A percentile compares a stretch with the other conserved stretches of the same genome.
Evolutionary conservation across 1,284 basidiomycete species (phyloP).

Genomic region (Ganoderma resinaceum): DNA sequence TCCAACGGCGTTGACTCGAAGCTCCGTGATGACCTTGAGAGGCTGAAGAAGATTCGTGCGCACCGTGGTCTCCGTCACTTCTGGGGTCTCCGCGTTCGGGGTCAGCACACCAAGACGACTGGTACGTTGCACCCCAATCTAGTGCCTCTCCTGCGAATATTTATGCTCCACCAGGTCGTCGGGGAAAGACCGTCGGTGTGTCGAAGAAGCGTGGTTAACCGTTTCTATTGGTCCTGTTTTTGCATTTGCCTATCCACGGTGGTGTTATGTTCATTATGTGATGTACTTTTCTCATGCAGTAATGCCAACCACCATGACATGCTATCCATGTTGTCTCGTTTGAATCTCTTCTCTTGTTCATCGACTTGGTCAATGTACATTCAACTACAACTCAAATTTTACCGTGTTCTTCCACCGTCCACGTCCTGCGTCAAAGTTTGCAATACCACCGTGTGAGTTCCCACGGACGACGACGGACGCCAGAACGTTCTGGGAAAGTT

Average conservation of each 20-base stretch:
- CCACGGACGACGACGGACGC: conserved; percentile 11
- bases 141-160: neutral
- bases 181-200: conserved; percentile 92
- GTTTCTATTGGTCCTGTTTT: conserved; percentile 19
- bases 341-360: neutral
- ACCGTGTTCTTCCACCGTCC: neutral
- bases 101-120: conserved; percentile 99
- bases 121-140: conserved; percentile 56
- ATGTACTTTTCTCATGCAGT: conserved; percentile 32
- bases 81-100: conserved; percentile 95
- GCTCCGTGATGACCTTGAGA: conserved; percentile 97
- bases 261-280: conserved; percentile 34
- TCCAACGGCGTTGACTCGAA: conserved; percentile 99
- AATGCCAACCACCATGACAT: conserved; percentile 33
- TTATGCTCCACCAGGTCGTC: conserved; percentile 63
- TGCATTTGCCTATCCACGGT: conserved; percentile 28
- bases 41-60: conserved; percentile 99
- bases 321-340: conserved; percentile 16
- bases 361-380: conserved; percentile 1
- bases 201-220: conserved; percentile 89
- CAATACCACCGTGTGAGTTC: neutral
- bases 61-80: conserved; percentile 98
- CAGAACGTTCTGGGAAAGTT: conserved; percentile 31
- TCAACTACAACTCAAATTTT: neutral
- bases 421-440: neutral